Percentiles rank a stretch among this genome's conserved stretches.
Evolutionary conservation across 768 basidiomycete genomes (phyloP).

Genomic region (Termitomyces sp.): DNA sequence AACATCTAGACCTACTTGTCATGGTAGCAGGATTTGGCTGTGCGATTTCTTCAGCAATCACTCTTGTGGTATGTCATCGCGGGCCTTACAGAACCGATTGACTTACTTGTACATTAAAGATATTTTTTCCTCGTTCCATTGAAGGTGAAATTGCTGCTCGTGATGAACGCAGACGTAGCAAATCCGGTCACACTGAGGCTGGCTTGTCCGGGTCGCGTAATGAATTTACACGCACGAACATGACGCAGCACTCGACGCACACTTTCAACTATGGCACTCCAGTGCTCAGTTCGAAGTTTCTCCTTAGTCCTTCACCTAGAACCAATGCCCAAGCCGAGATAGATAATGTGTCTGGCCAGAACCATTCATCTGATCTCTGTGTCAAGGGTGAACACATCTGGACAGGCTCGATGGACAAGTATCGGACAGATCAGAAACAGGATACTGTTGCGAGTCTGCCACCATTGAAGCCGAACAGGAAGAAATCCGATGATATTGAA

Average conservation of each 20-base stretch:
- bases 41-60: slow-evolving; percentile 65
- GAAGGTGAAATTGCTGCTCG: slow-evolving; percentile 54
- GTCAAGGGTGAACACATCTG: neutral
- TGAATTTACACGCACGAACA: slow-evolving; percentile 10
- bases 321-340: slow-evolving; percentile 17
- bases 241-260: slow-evolving; percentile 12
- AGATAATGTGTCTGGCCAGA: slow-evolving; percentile 10
- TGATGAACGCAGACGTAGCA: slow-evolving; percentile 37
- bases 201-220: slow-evolving; percentile 19
- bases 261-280: slow-evolving; percentile 9
- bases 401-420: slow-evolving; percentile 17
- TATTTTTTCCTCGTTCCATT: slow-evolving; percentile 80
- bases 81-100: neutral
- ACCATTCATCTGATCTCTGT: neutral
- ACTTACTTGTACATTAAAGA: slow-evolving; percentile 30
- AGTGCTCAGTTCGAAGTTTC: slow-evolving; percentile 17
- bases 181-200: slow-evolving; percentile 14
- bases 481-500: slow-evolving; percentile 30
- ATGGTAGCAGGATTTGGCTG: slow-evolving; percentile 56
- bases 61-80: slow-evolving; percentile 50
- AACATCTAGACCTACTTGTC: slow-evolving; percentile 46
- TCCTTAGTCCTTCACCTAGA: slow-evolving; percentile 29
- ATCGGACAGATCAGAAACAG: slow-evolving; percentile 26
- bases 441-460: slow-evolving; percentile 22
- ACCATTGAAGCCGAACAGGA: slow-evolving; percentile 37